Evolutionary conservation across 208 protist species (phyloP), one percentile per base, ranked within the genome.

Genomic region (Trypanosoma lewisi): DNA sequence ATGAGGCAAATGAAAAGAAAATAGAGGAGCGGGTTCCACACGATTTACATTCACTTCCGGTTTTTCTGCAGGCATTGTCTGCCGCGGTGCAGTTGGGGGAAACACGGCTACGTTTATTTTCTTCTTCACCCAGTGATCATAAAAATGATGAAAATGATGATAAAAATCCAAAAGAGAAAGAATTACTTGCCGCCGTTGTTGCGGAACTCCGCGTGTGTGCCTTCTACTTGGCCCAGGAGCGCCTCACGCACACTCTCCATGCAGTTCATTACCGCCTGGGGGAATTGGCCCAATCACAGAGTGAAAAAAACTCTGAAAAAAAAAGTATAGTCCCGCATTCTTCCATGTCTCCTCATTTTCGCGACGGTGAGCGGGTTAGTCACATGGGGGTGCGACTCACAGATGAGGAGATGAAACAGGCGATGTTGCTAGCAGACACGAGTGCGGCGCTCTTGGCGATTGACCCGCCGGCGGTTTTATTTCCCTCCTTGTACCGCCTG

Each of bases 401-500:
- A n/a, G 4, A 17, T 4, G 75, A 73, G 1, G 71, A 74, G 23
- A 63, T 84, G 11, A 57, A 82, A 21, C 61, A 68, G 0, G 67
- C 71, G 0, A 53, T 77, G 9, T 53, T 76, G 4, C 50, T 83
- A 16, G 48, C 77, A 2, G 75, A 84, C 14, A 67, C 78, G 0
- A 71, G 57, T 19, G 75, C 58, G 0, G 70, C 69, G 0, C 47
- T 87, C 17, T 61, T 81, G 9, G 58, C 72, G 34, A 53, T 75
- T 23, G 49, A 67, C 14, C 69, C 65, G 21, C 61, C 74, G 0
- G 42, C 50, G 16, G 19, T n/a, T 16, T 44, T 60, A 21, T 44
- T 67, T 17, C 47, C 55, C 28, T 33, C 39, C 49, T 25, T 83
- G 21, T 89, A 85, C 67, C 25, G 56, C 14, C 61, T 85, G 27